phyloP scores from a whole-genome alignment of 805 yeast genomes.

The Metschnikowia bowlesiae region DNA sequence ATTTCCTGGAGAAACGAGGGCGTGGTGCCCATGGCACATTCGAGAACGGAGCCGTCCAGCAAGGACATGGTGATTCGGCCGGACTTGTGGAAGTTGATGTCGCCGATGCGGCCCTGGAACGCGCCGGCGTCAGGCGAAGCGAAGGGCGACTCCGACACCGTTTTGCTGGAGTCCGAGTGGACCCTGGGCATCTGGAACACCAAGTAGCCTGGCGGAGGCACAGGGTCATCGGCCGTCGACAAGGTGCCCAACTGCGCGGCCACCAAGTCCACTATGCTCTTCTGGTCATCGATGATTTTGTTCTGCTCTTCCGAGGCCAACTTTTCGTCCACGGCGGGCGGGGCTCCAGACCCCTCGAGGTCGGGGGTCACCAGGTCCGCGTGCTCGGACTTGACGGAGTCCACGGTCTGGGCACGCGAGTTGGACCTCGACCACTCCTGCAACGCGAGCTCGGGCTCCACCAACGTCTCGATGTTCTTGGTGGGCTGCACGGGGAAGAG shows the following conservation, averaged over 20 bases:
- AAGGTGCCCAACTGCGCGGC: conserved; percentile 21
- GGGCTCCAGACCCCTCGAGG: conserved; percentile 8
- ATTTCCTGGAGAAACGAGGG: conserved; percentile 71
- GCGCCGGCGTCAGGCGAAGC: conserved; percentile 9
- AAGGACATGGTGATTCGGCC: conserved; percentile 75
- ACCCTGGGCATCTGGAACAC: conserved; percentile 49
- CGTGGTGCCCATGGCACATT: conserved; percentile 67
- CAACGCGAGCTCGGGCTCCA: conserved; percentile 3
- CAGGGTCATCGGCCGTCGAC: conserved; percentile 13
- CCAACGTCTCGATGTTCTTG: conserved; percentile 35
- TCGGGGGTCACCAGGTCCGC: conserved; percentile 29
- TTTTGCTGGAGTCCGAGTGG: conserved; percentile 34
- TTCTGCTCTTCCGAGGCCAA: conserved; percentile 28
- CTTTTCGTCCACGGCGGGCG: conserved; percentile 21
- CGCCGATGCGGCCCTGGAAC: conserved; percentile 61
- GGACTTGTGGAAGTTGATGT: conserved; percentile 71
- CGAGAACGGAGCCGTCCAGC: conserved; percentile 61
- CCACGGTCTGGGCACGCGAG: conserved; percentile 12
- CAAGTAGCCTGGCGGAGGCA: conserved; percentile 21
- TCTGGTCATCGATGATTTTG: conserved; percentile 30
- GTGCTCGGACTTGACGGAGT: conserved; percentile 28
- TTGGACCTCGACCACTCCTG: conserved; percentile 21
- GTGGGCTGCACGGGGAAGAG: conserved; percentile 70
- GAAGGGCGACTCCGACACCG: conserved; percentile 5
- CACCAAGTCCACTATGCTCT: conserved; percentile 24